A percentile compares a stretch with the other conserved stretches of the same genome.
Evolutionary conservation across 2,329 filamentous ascomycete genomes (phyloP).

Genomic region (Neofusicoccum parvum): DNA sequence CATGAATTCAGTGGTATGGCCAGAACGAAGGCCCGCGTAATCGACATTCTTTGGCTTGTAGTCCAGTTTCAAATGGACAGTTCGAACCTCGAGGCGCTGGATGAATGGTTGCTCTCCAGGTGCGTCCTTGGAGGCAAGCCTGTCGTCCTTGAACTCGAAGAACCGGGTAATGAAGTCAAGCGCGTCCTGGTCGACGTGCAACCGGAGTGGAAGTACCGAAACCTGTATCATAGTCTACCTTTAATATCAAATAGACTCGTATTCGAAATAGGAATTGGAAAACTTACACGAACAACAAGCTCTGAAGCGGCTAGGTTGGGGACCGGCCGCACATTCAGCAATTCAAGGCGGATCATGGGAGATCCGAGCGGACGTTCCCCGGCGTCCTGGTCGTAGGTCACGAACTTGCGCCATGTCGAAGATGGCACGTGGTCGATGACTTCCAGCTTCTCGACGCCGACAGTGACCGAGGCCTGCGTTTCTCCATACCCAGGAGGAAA

Average conservation of each 20-base stretch:
- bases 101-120: conserved; percentile 74
- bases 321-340: conserved; percentile 85
- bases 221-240: conserved; percentile 39
- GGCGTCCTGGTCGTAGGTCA: conserved; percentile 86
- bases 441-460: conserved; percentile 80
- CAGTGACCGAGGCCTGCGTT: conserved; percentile 83
- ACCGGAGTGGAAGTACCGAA: conserved; percentile 77
- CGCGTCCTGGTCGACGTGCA: conserved; percentile 97
- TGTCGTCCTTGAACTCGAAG: conserved; percentile 94
- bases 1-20: conserved; percentile 97
- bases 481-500: conserved; percentile 78
- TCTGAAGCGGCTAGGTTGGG: conserved; percentile 84
- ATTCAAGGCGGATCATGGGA: conserved; percentile 86
- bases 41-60: conserved; percentile 99
- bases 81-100: conserved; percentile 83
- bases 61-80: conserved; percentile 82
- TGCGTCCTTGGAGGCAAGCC: conserved; percentile 35
- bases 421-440: conserved; percentile 93
- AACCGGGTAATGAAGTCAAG: conserved; percentile 96
- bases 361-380: conserved; percentile 83
- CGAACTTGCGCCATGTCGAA: conserved; percentile 98
- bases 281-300: conserved; percentile 71
- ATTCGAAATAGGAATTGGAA: conserved; percentile 19
- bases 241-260: conserved; percentile 14
- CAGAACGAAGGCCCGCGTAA: conserved; percentile 87